These are phyloP conservation scores for Groenewaldozyma salmanticensis DNA, from an alignment of 805 yeast genomes.

Conservation along the genomic window DNA sequence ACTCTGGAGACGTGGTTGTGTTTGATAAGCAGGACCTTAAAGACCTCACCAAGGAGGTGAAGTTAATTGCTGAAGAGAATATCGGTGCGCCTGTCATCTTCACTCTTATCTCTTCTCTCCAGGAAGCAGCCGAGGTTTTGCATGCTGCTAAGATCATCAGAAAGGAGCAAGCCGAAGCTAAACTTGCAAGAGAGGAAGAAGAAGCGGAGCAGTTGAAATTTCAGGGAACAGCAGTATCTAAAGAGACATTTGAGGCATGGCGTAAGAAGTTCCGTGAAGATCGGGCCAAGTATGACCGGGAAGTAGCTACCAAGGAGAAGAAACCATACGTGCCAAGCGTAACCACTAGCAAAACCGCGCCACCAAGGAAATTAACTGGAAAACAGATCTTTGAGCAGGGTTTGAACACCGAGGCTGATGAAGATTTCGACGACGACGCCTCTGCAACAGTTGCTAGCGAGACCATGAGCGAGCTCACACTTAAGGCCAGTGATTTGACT, in stretches of 20 bases:
- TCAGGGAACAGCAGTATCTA: slow-evolving; percentile 81
- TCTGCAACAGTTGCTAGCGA: too few relatives aligned
- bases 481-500: background rate
- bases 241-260: slow-evolving; percentile 68
- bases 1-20: slow-evolving; percentile 35
- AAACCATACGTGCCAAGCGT: slow-evolving; percentile 43
- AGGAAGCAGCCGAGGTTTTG: slow-evolving; percentile 68
- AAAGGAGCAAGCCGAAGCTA: slow-evolving; percentile 50
- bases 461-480: background rate
- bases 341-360: slow-evolving; percentile 39
- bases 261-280: slow-evolving; percentile 60
- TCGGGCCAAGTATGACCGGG: slow-evolving; percentile 27
- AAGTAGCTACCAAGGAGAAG: background rate
- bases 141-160: slow-evolving; percentile 48
- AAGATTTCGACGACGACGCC: slow-evolving; percentile 40
- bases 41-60: slow-evolving; percentile 16
- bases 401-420: slow-evolving; percentile 62
- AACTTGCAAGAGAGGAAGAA: slow-evolving; percentile 54
- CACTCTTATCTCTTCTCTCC: slow-evolving; percentile 63
- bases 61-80: slow-evolving; percentile 52
- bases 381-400: slow-evolving; percentile 86
- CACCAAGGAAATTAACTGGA: slow-evolving; percentile 75
- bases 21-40: slow-evolving; percentile 34
- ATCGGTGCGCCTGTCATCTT: slow-evolving; percentile 90
- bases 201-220: slow-evolving; percentile 82